Evolutionary conservation across 495 filamentous ascomycete species (phyloP).

Genomic region (Astrothelium subdiscretum): DNA sequence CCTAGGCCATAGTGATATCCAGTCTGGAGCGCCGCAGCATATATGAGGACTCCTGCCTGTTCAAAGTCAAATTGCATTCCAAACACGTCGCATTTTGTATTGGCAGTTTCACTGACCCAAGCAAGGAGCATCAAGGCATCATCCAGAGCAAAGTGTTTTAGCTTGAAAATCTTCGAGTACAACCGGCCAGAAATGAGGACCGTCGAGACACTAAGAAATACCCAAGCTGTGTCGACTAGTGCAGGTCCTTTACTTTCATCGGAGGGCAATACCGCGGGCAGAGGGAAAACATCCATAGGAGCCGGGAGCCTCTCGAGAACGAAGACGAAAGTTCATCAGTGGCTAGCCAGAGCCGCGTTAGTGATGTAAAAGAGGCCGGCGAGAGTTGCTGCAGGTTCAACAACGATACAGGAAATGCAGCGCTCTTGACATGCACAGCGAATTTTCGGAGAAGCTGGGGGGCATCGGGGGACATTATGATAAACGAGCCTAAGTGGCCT

Average conservation of each 20-base stretch:
- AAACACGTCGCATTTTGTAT: not conserved
- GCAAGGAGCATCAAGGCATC: conserved; percentile 2
- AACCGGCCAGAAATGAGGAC: not conserved
- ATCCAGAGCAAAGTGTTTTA: conserved; percentile 1
- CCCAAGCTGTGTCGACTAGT: not conserved
- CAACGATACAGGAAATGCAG: not conserved
- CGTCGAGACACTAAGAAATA: not conserved
- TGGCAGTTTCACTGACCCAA: not conserved
- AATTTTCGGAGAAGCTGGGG: not conserved
- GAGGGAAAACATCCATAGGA: not conserved
- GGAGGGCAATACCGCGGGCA: conserved; percentile 1
- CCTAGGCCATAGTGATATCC: conserved; percentile 4
- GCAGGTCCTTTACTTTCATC: not conserved
- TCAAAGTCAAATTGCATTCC: not conserved
- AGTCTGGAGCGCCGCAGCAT: not conserved
- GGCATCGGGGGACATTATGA: not conserved
- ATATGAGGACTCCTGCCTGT: not conserved
- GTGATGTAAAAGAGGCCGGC: too few relatives aligned
- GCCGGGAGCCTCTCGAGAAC: not conserved
- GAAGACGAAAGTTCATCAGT: not conserved
- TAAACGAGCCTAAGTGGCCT: not conserved
- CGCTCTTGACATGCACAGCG: not conserved
- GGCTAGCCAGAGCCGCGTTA: not conserved
- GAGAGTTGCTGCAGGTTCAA: not conserved
- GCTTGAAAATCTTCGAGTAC: conserved; percentile 2